A percentile compares a stretch with the other conserved stretches of the same genome.
Evolutionary conservation across 2,329 filamentous ascomycete genomes (phyloP).

Genomic region (Alternaria angustiovoidea): DNA sequence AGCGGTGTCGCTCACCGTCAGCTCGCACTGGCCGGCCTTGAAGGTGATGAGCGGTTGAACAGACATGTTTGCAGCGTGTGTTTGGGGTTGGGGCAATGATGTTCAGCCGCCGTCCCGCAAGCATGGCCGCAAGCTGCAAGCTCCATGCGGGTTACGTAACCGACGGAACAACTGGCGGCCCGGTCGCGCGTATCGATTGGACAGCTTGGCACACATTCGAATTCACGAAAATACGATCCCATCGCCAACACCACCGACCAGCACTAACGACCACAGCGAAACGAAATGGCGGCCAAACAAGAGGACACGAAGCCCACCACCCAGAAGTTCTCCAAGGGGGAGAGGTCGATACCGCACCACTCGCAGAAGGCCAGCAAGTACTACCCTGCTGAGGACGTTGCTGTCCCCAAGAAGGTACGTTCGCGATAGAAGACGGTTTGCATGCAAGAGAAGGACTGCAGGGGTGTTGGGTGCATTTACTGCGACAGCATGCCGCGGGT

Average conservation of each 20-base stretch:
- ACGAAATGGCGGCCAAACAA: conserved; percentile 69
- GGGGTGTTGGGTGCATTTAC: conserved; percentile 6
- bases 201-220: conserved; percentile 24
- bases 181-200: conserved; percentile 23
- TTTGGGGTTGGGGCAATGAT: conserved; percentile 21
- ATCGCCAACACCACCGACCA: conserved; percentile 28
- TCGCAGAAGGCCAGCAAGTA: conserved; percentile 97
- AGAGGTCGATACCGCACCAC: conserved; percentile 86
- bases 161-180: conserved; percentile 18
- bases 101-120: conserved; percentile 1
- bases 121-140: conserved; percentile 15
- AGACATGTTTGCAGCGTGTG: conserved; percentile 67
- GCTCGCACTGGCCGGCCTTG: conserved; percentile 89
- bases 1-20: conserved; percentile 69
- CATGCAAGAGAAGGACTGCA: conserved; percentile 25
- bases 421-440: conserved; percentile 24
- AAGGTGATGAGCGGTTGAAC: conserved; percentile 89
- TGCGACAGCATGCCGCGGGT: conserved; percentile 12
- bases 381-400: conserved; percentile 95
- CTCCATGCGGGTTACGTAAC: conserved; percentile 16
- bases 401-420: conserved; percentile 93
- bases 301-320: conserved; percentile 57
- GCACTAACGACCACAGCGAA: conserved; percentile 57
- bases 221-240: conserved; percentile 19
- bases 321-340: conserved; percentile 98